phyloP scores from a whole-genome alignment of 73 alveolate species.

The Stentor roeselii region DNA sequence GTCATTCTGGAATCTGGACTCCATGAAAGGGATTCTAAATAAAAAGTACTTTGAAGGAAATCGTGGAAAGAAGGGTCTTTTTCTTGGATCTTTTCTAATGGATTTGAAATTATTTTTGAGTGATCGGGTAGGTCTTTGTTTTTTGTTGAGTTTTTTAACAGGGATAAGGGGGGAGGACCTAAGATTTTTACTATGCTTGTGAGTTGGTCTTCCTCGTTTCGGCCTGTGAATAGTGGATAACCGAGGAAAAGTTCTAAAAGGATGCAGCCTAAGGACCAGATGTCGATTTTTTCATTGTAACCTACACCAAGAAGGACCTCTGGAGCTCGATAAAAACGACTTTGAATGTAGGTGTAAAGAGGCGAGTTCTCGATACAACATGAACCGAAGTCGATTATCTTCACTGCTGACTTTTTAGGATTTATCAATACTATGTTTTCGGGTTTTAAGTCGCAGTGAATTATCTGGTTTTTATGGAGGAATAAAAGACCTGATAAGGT shows the following conservation, averaged over 20 bases:
- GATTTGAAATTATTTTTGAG: conserved; percentile 44
- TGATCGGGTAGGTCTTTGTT: too few species aligned
- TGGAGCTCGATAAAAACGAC: conserved; percentile 82
- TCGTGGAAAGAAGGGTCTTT: not conserved
- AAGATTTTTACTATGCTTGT: conserved; percentile 16
- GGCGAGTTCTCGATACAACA: too few species aligned
- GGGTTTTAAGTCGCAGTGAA: too few species aligned
- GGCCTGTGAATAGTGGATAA: conserved; percentile 77
- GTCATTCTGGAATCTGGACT: conserved; percentile 71
- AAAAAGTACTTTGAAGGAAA: conserved; percentile 35
- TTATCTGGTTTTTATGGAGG: too few species aligned
- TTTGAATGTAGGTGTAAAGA: not conserved
- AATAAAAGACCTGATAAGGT: too few species aligned
- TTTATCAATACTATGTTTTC: too few species aligned
- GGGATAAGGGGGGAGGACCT: conserved; percentile 14
- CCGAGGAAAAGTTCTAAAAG: conserved; percentile 70
- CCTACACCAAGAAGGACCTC: conserved; percentile 66
- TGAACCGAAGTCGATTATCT: too few species aligned
- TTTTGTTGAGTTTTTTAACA: not conserved
- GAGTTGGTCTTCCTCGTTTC: conserved; percentile 63
- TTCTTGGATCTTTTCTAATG: not conserved
- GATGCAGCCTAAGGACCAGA: conserved; percentile 91
- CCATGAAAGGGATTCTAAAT: conserved; percentile 74
- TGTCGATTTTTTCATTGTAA: conserved; percentile 76
- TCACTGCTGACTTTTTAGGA: too few species aligned